phyloP scores from a whole-genome alignment of 306 rosid genomes.

The Adenanthera pavonina region DNA sequence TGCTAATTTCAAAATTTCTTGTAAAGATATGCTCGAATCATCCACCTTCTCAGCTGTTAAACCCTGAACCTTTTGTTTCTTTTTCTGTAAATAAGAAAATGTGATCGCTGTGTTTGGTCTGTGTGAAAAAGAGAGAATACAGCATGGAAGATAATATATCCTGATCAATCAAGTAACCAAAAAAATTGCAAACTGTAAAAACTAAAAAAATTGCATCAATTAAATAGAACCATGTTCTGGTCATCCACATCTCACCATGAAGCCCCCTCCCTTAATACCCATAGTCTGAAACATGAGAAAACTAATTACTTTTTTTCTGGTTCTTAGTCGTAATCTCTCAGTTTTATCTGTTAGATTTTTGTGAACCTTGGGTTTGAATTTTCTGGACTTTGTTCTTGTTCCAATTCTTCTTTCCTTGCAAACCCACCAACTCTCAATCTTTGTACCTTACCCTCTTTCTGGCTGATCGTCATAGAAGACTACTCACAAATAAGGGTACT shows the following conservation, averaged over 20 bases:
- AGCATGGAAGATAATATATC: neutral
- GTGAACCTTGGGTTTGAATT: neutral
- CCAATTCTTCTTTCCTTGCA: neutral
- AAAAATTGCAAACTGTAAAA: neutral
- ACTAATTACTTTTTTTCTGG: neutral
- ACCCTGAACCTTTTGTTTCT: neutral
- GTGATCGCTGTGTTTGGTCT: neutral
- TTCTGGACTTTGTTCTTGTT: neutral
- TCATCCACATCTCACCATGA: neutral
- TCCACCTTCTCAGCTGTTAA: neutral
- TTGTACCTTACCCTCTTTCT: neutral
- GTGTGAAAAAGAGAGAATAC: neutral
- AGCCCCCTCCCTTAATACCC: neutral
- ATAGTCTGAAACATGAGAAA: neutral
- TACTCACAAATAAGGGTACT: neutral
- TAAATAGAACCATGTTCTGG: neutral
- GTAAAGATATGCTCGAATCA: neutral
- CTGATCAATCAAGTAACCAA: neutral
- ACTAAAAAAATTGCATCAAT: neutral
- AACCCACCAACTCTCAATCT: neutral
- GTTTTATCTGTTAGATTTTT: neutral
- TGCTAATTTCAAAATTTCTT: neutral
- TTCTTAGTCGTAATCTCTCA: neutral
- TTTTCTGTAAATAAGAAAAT: neutral
- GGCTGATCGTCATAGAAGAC: neutral